Percentiles rank a stretch among this genome's conserved stretches.
phyloP scores from a whole-genome alignment of 805 yeast species.

The Ogataea trehalophila region DNA sequence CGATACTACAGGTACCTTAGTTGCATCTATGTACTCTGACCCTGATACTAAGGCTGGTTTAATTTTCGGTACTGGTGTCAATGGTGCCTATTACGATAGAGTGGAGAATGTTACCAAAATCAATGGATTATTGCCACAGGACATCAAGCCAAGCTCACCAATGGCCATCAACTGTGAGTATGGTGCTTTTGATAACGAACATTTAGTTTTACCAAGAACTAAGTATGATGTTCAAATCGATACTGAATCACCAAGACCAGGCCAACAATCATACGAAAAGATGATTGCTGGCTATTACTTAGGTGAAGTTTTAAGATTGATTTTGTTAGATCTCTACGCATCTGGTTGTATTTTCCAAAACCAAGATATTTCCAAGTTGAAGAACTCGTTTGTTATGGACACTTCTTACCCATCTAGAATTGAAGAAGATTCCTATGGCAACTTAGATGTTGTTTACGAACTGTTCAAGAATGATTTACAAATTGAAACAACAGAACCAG shows the following conservation, averaged over 20 bases:
- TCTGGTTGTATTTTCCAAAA: conserved; percentile 62
- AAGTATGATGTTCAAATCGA: conserved; percentile 81
- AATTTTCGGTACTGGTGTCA: conserved; percentile 96
- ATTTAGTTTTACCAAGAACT: conserved; percentile 77
- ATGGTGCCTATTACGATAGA: conserved; percentile 90
- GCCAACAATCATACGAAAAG: conserved; percentile 93
- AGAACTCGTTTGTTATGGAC: conserved; percentile 70
- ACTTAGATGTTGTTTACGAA: conserved; percentile 67
- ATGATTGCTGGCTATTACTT: conserved; percentile 96
- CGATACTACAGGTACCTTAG: conserved; percentile 96
- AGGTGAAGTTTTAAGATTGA: conserved; percentile 85
- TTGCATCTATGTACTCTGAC: conserved; percentile 91
- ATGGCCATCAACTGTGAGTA: conserved; percentile 99
- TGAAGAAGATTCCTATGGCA: conserved; percentile 87
- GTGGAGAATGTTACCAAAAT: conserved; percentile 74
- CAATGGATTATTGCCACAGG: conserved; percentile 61
- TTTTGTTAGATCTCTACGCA: conserved; percentile 64
- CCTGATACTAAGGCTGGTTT: conserved; percentile 88
- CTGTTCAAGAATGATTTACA: conserved; percentile 56
- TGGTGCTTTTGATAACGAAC: conserved; percentile 96
- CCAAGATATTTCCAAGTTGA: conserved; percentile 63
- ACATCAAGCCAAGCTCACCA: conserved; percentile 54
- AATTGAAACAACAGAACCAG: conserved; percentile 65
- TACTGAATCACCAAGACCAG: conserved; percentile 87
- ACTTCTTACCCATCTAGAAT: conserved; percentile 83